These are phyloP conservation scores for Geranium rotundifolium DNA, from an alignment of 345 rosid species.

Conservation along the genomic window DNA sequence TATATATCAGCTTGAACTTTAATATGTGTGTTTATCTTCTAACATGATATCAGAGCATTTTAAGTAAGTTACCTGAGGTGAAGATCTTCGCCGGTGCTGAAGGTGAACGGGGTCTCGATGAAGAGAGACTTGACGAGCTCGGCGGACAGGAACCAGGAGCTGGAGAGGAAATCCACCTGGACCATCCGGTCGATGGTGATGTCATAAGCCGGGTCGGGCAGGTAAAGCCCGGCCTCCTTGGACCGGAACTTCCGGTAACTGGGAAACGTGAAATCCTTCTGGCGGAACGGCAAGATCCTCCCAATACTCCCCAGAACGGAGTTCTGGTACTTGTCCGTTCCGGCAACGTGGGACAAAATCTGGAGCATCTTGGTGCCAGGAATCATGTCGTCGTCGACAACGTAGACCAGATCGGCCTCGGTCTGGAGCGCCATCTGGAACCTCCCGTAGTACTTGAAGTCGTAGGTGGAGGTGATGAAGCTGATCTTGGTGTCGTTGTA, in stretches of 20 bases:
- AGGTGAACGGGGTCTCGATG: conserved; percentile 81
- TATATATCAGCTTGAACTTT: too few relatives aligned
- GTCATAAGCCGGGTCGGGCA: conserved; percentile 97
- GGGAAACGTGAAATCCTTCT: conserved; percentile 90
- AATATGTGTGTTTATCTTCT: too few relatives aligned
- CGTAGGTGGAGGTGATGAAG: conserved; percentile 82
- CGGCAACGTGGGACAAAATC: conserved; percentile 90
- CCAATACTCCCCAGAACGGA: conserved; percentile 94
- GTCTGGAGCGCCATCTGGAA: conserved; percentile 95
- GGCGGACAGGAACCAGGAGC: conserved; percentile 93
- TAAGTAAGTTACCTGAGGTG: conserved; percentile 92
- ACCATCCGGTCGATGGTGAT: conserved; percentile 66
- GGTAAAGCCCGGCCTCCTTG: conserved; percentile 87
- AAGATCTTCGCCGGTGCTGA: conserved; percentile 95
- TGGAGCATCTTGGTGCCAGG: conserved; percentile 91
- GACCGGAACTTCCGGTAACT: conserved; percentile 86
- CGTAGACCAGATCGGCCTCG: conserved; percentile 76
- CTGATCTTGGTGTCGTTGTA: conserved; percentile 88
- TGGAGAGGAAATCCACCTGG: conserved; percentile 93
- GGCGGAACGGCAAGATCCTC: conserved; percentile 85
- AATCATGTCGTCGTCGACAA: conserved; percentile 90
- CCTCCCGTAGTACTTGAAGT: conserved; percentile 94
- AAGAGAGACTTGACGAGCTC: conserved; percentile 84
- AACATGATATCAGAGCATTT: too few relatives aligned
- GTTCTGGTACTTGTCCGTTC: conserved; percentile 83